phyloP scores from a whole-genome alignment of 2,329 filamentous ascomycete species.

The Fusarium chlamydosporum region DNA sequence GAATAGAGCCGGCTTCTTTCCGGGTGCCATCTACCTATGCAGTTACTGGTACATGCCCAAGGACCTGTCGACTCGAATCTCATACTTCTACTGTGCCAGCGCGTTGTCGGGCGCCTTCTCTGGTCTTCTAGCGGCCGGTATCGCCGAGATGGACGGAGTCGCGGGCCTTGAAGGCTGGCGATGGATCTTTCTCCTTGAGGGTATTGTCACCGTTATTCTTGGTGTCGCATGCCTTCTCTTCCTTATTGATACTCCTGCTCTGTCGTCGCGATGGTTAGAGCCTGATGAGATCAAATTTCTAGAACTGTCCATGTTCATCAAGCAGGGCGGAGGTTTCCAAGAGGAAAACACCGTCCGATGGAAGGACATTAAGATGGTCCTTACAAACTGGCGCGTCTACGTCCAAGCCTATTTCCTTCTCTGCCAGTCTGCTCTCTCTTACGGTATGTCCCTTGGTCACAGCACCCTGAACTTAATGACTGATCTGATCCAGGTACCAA shows the following conservation, averaged over 20 bases:
- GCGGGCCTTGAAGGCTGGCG: slow-evolving; percentile 59
- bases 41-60: slow-evolving; percentile 83
- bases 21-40: slow-evolving; percentile 80
- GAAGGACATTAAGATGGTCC: slow-evolving; percentile 47
- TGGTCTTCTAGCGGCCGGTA: slow-evolving; percentile 76
- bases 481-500: slow-evolving; percentile 38
- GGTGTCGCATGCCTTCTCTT: slow-evolving; percentile 61
- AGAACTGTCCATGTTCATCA: slow-evolving; percentile 52
- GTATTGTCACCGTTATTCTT: slow-evolving; percentile 55
- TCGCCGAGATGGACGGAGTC: slow-evolving; percentile 74
- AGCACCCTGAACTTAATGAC: background rate
- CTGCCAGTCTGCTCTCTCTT: slow-evolving; percentile 49
- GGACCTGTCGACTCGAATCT: slow-evolving; percentile 79
- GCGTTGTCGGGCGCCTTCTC: slow-evolving; percentile 81
- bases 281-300: slow-evolving; percentile 49
- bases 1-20: slow-evolving; percentile 73
- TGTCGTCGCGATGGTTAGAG: slow-evolving; percentile 54
- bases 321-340: slow-evolving; percentile 51
- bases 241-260: slow-evolving; percentile 59
- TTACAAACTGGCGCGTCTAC: slow-evolving; percentile 53
- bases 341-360: slow-evolving; percentile 43
- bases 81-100: slow-evolving; percentile 84
- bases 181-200: slow-evolving; percentile 51
- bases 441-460: slow-evolving; percentile 29
- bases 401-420: slow-evolving; percentile 51